These are phyloP conservation scores for Alternaria sp. DNA, from an alignment of 2,329 filamentous ascomycete genomes.

Conservation along the genomic window DNA sequence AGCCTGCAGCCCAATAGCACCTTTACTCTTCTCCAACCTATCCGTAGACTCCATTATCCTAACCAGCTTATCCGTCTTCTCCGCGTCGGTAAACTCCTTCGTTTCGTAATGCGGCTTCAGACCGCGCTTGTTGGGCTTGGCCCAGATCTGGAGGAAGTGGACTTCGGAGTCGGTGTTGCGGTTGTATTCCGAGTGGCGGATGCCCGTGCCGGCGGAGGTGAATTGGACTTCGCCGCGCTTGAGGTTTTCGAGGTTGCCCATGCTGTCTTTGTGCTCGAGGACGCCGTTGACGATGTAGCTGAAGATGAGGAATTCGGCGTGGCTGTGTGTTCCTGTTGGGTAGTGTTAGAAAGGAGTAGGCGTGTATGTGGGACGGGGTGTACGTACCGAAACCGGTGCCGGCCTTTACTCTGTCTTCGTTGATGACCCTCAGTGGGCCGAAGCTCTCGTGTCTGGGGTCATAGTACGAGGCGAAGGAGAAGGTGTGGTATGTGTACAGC, in stretches of 20 bases:
- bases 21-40: slow-evolving; percentile 68
- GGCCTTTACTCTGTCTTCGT: slow-evolving; percentile 82
- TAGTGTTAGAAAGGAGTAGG: background rate
- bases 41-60: slow-evolving; percentile 78
- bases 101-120: slow-evolving; percentile 80
- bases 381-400: slow-evolving; percentile 70
- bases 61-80: slow-evolving; percentile 74
- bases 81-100: slow-evolving; percentile 72
- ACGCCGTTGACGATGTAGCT: slow-evolving; percentile 85
- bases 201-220: slow-evolving; percentile 81
- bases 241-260: slow-evolving; percentile 75
- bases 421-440: slow-evolving; percentile 81
- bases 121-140: slow-evolving; percentile 75
- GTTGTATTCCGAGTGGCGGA: slow-evolving; percentile 84
- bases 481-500: slow-evolving; percentile 87
- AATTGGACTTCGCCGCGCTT: slow-evolving; percentile 85
- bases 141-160: slow-evolving; percentile 92
- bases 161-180: slow-evolving; percentile 73
- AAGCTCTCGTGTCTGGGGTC: slow-evolving; percentile 72
- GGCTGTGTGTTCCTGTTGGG: slow-evolving; percentile 70
- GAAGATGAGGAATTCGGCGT: slow-evolving; percentile 90
- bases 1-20: slow-evolving; percentile 78
- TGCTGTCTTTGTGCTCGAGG: slow-evolving; percentile 85
- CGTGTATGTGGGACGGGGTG: background rate
- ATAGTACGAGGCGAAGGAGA: slow-evolving; percentile 78